Evolutionary conservation across 805 yeast species (phyloP), one percentile per base, ranked within the genome.

Genomic region (Teunomyces pallodes): DNA sequence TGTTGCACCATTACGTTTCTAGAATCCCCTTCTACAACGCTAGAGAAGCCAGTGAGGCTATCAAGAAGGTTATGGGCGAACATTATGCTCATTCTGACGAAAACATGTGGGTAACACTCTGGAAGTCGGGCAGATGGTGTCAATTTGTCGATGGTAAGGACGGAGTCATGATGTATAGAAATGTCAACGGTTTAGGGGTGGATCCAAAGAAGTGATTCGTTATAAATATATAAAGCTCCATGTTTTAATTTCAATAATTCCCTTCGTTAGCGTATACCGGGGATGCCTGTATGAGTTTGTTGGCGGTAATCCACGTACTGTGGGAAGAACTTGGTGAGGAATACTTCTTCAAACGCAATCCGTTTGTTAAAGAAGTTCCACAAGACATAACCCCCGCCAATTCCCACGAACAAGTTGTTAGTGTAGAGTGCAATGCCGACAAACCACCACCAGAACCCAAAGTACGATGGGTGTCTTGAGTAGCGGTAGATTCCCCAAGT

Each of bases 391-490:
- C 74, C 57, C 51, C 90, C 94, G 0, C 76, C 69, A 1, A 73
- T 43, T 2, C 80, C 57, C 1, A 90, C 75, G 0, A 89, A 41
- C 5, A 87, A 82, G 66, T 90, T 94, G 40, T 81, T 66, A 48
- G 92, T 65, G 50, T 85, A 54, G 41, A 94, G 20, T 62, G 92
- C 96, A 1, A 90, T 75, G 0, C 97, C 97, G 3, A 91, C 54
- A 10, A 95, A 92, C 97, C 98, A 94, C 81, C 90, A 83, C 60
- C 83, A 91, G 64, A 87, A 94, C 0, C 97, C 99, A 36, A 83
- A 77, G 66, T 94, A 94, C 42, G 95, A 84, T 5, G 99, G 99
- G 64, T 94, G 99, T 51, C 99, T 75, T 12, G 80, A 67, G 24
- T 66, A 53, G 1, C 73, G 49, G 64, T 92, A 94, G 3, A 92